phyloP scores from a whole-genome alignment of 2,329 filamentous ascomycete species.

The Myriosclerotinia curreyana region DNA sequence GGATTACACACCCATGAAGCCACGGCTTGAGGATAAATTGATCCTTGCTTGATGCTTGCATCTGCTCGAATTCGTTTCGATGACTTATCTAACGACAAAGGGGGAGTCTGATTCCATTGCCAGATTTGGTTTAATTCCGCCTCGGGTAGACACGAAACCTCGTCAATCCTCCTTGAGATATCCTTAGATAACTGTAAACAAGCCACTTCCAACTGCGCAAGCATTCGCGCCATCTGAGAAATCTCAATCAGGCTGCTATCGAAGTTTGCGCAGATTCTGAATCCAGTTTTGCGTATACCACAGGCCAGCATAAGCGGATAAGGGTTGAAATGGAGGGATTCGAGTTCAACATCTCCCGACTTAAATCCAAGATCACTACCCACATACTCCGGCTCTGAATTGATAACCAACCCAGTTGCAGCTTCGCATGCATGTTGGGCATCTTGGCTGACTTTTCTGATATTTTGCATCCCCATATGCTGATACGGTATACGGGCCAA shows the following conservation, averaged over 20 bases:
- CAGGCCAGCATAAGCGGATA: constrained; percentile 51
- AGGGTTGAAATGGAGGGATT: constrained; percentile 44
- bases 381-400: constrained; percentile 8
- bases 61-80: constrained; percentile 30
- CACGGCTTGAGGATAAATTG: constrained; percentile 41
- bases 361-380: constrained; percentile 5
- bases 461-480: constrained; percentile 34
- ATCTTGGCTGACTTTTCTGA: constrained; percentile 31
- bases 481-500: constrained; percentile 46
- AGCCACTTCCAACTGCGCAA: constrained; percentile 39
- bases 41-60: constrained; percentile 31
- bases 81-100: constrained; percentile 39
- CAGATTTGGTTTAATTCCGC: constrained; percentile 45
- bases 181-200: constrained; percentile 31
- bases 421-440: constrained; percentile 41
- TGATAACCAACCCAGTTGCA: constrained; percentile 13
- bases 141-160: constrained; percentile 38
- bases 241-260: constrained; percentile 41
- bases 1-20: constrained; percentile 39
- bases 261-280: constrained; percentile 46
- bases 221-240: constrained; percentile 42
- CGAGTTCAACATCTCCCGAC: constrained; percentile 39
- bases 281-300: constrained; percentile 44
- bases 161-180: constrained; percentile 33
- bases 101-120: constrained; percentile 43